Conservation (phyloP, 2,329 filamentous ascomycete genomes). For the Neonectria hederae region DNA sequence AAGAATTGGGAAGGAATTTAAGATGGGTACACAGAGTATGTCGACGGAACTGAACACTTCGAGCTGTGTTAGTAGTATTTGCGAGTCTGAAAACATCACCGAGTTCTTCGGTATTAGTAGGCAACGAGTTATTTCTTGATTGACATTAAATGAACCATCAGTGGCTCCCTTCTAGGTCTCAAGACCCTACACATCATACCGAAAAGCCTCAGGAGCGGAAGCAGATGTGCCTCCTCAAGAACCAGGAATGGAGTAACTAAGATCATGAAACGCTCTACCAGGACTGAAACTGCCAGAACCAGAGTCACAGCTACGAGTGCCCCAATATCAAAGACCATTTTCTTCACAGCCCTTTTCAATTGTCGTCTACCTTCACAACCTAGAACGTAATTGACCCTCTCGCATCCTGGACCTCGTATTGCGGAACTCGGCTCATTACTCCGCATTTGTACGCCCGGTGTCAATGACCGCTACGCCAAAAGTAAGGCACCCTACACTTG, state of each 20-base stretch:
- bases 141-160: too few species aligned
- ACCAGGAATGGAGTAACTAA: background rate
- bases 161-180: background rate
- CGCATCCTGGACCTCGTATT: background rate
- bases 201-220: background rate
- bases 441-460: background rate
- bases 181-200: background rate
- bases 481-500: too few species aligned
- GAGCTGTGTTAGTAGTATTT: too few species aligned
- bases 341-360: background rate
- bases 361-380: too few species aligned
- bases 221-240: background rate
- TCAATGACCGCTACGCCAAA: too few species aligned
- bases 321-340: background rate
- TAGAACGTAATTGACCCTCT: background rate
- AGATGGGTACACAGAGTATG: too few species aligned
- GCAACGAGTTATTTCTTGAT: too few species aligned
- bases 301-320: background rate
- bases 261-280: background rate
- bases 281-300: background rate
- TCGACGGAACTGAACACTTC: too few species aligned
- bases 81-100: too few species aligned
- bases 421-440: background rate
- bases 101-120: too few species aligned
- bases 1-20: too few species aligned